These are phyloP conservation scores for Cryptosporidium parvum DNA, from an alignment of 169 alveolate species.

Conservation along the genomic window DNA sequence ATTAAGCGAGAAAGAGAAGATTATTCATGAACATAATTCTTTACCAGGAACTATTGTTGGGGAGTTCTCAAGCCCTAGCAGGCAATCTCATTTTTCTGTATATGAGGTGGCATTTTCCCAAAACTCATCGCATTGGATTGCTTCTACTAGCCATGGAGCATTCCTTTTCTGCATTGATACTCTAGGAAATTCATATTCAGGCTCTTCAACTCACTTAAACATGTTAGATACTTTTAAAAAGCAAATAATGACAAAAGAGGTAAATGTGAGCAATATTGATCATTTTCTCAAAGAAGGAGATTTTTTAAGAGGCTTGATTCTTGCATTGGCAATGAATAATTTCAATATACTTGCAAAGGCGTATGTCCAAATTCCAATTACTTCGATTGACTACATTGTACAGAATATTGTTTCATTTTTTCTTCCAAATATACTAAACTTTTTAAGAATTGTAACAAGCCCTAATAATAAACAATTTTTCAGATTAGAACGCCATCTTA, in stretches of 20 bases:
- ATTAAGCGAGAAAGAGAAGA: constrained; percentile 77
- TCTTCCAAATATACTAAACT: constrained; percentile 79
- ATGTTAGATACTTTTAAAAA: constrained; percentile 81
- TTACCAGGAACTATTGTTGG: constrained; percentile 81
- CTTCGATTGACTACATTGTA: constrained; percentile 70
- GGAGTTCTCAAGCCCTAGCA: constrained; percentile 73
- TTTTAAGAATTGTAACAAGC: constrained; percentile 74
- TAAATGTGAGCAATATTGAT: constrained; percentile 80
- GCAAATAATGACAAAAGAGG: constrained; percentile 85
- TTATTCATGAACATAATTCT: constrained; percentile 80
- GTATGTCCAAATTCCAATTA: constrained; percentile 82
- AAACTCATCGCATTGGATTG: constrained; percentile 81
- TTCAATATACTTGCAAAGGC: constrained; percentile 81
- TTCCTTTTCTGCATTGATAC: constrained; percentile 74
- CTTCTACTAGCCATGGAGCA: constrained; percentile 82
- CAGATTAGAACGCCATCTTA: constrained; percentile 71
- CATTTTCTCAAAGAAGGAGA: constrained; percentile 80
- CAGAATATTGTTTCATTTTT: constrained; percentile 77
- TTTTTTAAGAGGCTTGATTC: constrained; percentile 81
- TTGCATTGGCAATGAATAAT: constrained; percentile 86
- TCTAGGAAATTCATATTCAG: constrained; percentile 74
- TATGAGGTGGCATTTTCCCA: constrained; percentile 74
- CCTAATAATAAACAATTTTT: constrained; percentile 75
- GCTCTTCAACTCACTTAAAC: constrained; percentile 70
- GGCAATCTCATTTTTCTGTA: constrained; percentile 76